Base-by-base conservation (phyloP, 2,329 filamentous ascomycete species). In the Sphaerulina musiva region DNA sequence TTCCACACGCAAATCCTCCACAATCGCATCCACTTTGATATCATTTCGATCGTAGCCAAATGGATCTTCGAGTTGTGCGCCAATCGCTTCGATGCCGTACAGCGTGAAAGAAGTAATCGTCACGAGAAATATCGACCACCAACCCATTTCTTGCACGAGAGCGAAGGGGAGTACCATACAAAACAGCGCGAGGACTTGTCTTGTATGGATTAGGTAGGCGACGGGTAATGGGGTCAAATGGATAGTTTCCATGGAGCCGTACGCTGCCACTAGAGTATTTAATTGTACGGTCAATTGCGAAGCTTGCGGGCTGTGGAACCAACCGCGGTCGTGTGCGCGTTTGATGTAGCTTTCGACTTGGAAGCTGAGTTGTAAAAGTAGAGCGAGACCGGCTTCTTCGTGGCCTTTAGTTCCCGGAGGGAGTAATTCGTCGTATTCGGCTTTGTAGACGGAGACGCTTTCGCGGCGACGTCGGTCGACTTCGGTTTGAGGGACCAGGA, bases 21-120 rank as follows among this genome's bases (percentile, higher is more conserved):
- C 78, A 47, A 85, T 79, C 3, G 80, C 80, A 66, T 85, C 82
- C 76, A 85, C 82, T 64, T 84, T 84, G 68, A 85, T 85, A 64
- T 85, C 82, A 53, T 83, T 84, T 63, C 78, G 76, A 59, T 83
- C 82, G 53, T 82, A 82, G 1, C 82, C 82, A 64, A 85, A 85
- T 1, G 82, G 82, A 64, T 85, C 82, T 64, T 85, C 82, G 1
- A 85, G 71, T 66, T 84, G 81, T 3, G 75, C 76, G 9, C 80
- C 82, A 51, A 84, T 85, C 1, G 80, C 81, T 56, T 83, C 80
- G 26, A 83, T 83, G 0, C 80, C 81, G 56, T 85, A 85, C 1
- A 85, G 70, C 0, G 82, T 84, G 61, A 85, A 85, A 3, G 78
- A 77, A 4, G 85, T 77, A 10, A 85, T 74, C 1, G 76, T 76